A percentile compares a stretch with the other conserved stretches of the same genome.
These are phyloP conservation scores for Enterospora canceri DNA, from an alignment of 371 early-diverging fungal genomes.

Conservation along the genomic window DNA sequence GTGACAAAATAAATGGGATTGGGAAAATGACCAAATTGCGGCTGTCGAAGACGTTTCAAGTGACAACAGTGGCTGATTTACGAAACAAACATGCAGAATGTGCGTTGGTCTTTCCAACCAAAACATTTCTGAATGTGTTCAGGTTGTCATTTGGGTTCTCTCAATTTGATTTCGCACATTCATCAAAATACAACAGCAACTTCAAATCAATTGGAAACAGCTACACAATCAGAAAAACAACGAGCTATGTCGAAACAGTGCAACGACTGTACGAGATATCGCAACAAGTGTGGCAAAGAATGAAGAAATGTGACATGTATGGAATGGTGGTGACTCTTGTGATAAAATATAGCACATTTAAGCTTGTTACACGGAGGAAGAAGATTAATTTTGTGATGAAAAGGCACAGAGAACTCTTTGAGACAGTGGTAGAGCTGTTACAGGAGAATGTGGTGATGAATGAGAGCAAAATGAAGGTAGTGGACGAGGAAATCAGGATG, in stretches of 20 bases:
- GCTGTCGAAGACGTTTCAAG: slow-evolving; percentile 11
- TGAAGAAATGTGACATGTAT: not conserved
- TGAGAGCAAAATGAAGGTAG: not conserved
- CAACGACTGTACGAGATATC: slow-evolving; percentile 8
- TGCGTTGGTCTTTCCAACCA: slow-evolving; percentile 9
- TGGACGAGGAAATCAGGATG: slow-evolving; percentile 2
- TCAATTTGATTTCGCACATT: slow-evolving; percentile 12
- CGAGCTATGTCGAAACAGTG: slow-evolving; percentile 4
- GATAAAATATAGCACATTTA: slow-evolving; percentile 19
- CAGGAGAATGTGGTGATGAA: not conserved
- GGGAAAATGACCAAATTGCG: slow-evolving; percentile 35
- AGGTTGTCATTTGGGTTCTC: slow-evolving; percentile 32
- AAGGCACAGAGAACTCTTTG: slow-evolving; percentile 10
- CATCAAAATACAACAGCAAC: not conserved
- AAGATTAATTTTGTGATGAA: slow-evolving; percentile 7
- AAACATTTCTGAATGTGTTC: slow-evolving; percentile 30
- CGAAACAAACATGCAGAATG: slow-evolving; percentile 14
- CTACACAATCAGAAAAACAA: slow-evolving; percentile 20
- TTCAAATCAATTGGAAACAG: slow-evolving; percentile 3
- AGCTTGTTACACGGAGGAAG: slow-evolving; percentile 1
- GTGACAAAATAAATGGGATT: slow-evolving; percentile 44
- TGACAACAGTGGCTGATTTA: slow-evolving; percentile 27
- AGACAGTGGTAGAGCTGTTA: slow-evolving; percentile 6
- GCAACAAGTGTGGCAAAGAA: not conserved
- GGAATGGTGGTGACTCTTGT: slow-evolving; percentile 13